Percentiles rank a stretch among this genome's conserved stretches.
phyloP scores from a whole-genome alignment of 1,284 basidiomycete genomes.

The Athelia sp. region DNA sequence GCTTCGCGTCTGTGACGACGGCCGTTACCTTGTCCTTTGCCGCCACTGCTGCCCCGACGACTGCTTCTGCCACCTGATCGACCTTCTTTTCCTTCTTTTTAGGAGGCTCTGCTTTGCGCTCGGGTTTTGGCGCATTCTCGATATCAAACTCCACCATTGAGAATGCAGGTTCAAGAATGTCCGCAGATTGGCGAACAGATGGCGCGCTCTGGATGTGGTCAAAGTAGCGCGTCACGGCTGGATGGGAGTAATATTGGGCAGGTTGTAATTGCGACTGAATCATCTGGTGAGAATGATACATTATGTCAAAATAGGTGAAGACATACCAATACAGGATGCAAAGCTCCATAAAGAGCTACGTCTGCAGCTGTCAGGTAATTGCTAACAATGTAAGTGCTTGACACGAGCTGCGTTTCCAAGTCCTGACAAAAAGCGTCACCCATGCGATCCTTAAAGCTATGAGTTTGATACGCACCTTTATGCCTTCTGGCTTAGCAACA shows the following conservation, averaged over 20 bases:
- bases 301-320: background rate
- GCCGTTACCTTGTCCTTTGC: slow-evolving; percentile 26
- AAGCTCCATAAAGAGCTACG: slow-evolving; percentile 76
- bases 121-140: slow-evolving; percentile 65
- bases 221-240: slow-evolving; percentile 88
- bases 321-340: slow-evolving; percentile 77
- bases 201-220: slow-evolving; percentile 82
- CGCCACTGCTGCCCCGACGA: slow-evolving; percentile 19
- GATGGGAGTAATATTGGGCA: slow-evolving; percentile 67
- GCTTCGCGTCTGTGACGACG: slow-evolving; percentile 42
- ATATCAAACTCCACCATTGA: slow-evolving; percentile 66
- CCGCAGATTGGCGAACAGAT: slow-evolving; percentile 51
- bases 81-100: slow-evolving; percentile 81
- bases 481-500: slow-evolving; percentile 37
- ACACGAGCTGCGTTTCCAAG: slow-evolving; percentile 67
- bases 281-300: slow-evolving; percentile 10
- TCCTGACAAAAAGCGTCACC: slow-evolving; percentile 38
- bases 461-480: slow-evolving; percentile 38
- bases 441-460: slow-evolving; percentile 3
- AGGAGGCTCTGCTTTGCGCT: slow-evolving; percentile 66
- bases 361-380: slow-evolving; percentile 86
- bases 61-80: slow-evolving; percentile 22
- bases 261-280: slow-evolving; percentile 61
- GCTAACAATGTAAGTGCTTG: slow-evolving; percentile 78
- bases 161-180: slow-evolving; percentile 52